phyloP scores from a whole-genome alignment of 129 eudicot genomes.

The Logfia minima region DNA sequence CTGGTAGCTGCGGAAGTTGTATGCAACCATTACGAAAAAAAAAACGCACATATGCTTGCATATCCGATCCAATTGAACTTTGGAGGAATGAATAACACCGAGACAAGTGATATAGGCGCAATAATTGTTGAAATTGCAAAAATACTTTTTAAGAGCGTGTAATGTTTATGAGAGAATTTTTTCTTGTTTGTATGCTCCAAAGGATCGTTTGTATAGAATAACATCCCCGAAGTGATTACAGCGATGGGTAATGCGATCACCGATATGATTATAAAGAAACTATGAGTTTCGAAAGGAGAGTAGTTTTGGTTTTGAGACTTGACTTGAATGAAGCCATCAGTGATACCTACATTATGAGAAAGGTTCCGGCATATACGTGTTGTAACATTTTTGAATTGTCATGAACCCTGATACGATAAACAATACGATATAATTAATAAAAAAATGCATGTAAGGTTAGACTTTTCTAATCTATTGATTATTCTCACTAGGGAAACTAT shows the following conservation, averaged over 20 bases:
- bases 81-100: conserved; percentile 6
- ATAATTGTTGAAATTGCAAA: neutral
- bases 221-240: neutral
- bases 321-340: conserved; percentile 21
- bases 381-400: neutral
- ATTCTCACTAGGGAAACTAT: too few species aligned
- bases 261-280: conserved; percentile 8
- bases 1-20: neutral
- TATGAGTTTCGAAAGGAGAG: conserved; percentile 12
- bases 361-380: neutral
- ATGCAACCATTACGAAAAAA: neutral
- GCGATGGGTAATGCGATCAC: neutral
- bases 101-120: conserved; percentile 4
- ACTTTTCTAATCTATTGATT: too few species aligned
- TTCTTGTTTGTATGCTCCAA: neutral
- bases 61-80: neutral
- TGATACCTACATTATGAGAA: conserved; percentile 9
- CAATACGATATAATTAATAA: neutral
- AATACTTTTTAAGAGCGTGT: neutral
- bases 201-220: neutral
- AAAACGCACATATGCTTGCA: neutral
- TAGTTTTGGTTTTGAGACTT: conserved; percentile 7
- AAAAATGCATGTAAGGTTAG: neutral
- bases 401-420: neutral
- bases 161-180: neutral